Evolutionary conservation across 768 basidiomycete species (phyloP), one percentile per base, ranked within the genome.

Genomic region (Exidia glandulosa): DNA sequence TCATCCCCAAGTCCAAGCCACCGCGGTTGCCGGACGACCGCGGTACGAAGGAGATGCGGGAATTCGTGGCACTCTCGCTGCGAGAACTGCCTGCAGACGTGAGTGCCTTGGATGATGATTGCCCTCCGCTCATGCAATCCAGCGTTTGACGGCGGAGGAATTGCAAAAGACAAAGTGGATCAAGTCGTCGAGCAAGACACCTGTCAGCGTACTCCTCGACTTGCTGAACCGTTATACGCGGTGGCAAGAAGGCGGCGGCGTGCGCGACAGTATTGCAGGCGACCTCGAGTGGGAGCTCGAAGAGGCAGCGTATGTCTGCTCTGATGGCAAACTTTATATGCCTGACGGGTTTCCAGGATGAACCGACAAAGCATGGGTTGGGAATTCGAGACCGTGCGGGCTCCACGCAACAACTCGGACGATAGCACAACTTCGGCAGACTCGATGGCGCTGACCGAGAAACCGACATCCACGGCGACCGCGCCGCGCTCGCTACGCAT

Each of bases 71-170:
- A 2, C 77, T 78, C 60, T 94, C 91, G 70, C 77, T 99, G 61
- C 84, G 84, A 66, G 90, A 94, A 66, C 81, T 81, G 32, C 88
- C 96, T 1, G 74, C 69, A 36, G 88, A 93, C 68, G 93, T 94
- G 68, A 61, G 82, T 69, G 14, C 47, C 16, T 37, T 10, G 34
- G 34, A 36, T 36, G 16, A 36, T 7, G 60, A 10, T 12, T 50
- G 37, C 25, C 10, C 41, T 12, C 34, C 59, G 25, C 66, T 58
- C 33, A 2, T 59, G 64, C 41, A 32, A 27, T 47, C 54, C 66
- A 98, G 92, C 86, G 96, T 55, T 76, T 90, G 16, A 79, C 86
- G 2, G 93, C 96, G 13, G 96, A 98, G 60, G 94, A 97, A 64
- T 79, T 99, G 2, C 67, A 77, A 2, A 94, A 88, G 70, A 81